Conservation (phyloP, 2,329 filamentous ascomycete species). For the Fusarium sp. region DNA sequence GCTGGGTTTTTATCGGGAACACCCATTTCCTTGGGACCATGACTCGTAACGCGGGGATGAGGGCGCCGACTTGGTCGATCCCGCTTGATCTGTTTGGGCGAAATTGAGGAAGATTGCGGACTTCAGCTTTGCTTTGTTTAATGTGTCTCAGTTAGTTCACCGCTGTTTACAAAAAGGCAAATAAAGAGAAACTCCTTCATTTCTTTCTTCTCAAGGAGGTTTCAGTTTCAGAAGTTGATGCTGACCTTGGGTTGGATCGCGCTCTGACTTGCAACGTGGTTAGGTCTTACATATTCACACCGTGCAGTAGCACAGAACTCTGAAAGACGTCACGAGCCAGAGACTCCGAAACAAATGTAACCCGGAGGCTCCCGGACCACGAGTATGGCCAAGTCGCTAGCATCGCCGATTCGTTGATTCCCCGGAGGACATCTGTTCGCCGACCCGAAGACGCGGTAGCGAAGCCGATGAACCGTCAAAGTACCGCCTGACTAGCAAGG, state of each 20-base stretch:
- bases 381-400: not conserved
- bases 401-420: not conserved
- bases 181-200: not conserved
- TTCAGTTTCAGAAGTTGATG: not conserved
- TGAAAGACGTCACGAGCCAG: not conserved
- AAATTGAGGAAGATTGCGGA: not conserved
- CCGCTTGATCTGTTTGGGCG: not conserved
- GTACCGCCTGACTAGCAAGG: not conserved
- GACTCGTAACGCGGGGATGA: not conserved
- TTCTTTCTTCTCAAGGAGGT: not conserved
- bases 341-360: not conserved
- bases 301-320: not conserved
- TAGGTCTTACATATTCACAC: not conserved
- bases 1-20: not conserved
- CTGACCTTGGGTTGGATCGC: not conserved
- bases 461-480: not conserved
- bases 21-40: not conserved
- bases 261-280: not conserved
- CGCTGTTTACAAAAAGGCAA: not conserved
- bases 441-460: not conserved
- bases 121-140: not conserved
- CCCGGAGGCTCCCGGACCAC: not conserved
- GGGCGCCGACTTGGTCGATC: not conserved
- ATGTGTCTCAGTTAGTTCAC: not conserved
- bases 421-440: not conserved